Evolutionary conservation across 257 asterid species (phyloP).

Genomic region (Echites panduratus): DNA sequence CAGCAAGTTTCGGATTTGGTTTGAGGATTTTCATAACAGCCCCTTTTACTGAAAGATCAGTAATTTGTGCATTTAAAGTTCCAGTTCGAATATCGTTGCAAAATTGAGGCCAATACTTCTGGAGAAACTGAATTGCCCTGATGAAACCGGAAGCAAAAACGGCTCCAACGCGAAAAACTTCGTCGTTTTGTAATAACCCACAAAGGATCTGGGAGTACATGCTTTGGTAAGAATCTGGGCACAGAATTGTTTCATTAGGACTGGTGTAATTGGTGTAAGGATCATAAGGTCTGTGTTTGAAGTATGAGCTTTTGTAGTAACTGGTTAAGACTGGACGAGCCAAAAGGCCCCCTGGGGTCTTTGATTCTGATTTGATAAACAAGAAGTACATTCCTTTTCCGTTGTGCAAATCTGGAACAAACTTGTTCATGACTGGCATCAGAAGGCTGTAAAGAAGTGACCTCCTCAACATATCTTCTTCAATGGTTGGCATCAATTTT

Average conservation of each 20-base stretch:
- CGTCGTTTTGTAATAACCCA: slow-evolving; percentile 27
- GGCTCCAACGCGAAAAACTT: slow-evolving; percentile 38
- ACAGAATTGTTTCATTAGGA: slow-evolving; percentile 36
- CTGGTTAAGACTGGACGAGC: slow-evolving; percentile 40
- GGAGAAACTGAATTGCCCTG: slow-evolving; percentile 38
- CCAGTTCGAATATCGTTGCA: slow-evolving; percentile 34
- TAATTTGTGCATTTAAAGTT: slow-evolving; percentile 20
- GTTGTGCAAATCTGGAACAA: slow-evolving; percentile 28
- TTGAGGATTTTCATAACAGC: slow-evolving; percentile 30
- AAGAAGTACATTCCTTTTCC: slow-evolving; percentile 40
- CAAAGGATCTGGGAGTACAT: slow-evolving; percentile 49
- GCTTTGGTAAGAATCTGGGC: slow-evolving; percentile 39
- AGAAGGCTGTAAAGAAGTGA: slow-evolving; percentile 31
- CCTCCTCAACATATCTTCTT: slow-evolving; percentile 34
- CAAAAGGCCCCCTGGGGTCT: slow-evolving; percentile 35
- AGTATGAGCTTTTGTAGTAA: slow-evolving; percentile 30
- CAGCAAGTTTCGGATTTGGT: slow-evolving; percentile 32
- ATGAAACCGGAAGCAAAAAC: slow-evolving; percentile 41
- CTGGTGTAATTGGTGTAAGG: slow-evolving; percentile 41
- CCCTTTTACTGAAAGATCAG: slow-evolving; percentile 24
- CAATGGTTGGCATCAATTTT: slow-evolving; percentile 38
- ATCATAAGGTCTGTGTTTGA: slow-evolving; percentile 27
- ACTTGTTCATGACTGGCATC: slow-evolving; percentile 42
- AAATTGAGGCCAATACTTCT: slow-evolving; percentile 31
- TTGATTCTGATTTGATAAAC: slow-evolving; percentile 29